Evolutionary conservation across 2,329 filamentous ascomycete genomes (phyloP).

Genomic region (Pseudogymnoascus sp.): DNA sequence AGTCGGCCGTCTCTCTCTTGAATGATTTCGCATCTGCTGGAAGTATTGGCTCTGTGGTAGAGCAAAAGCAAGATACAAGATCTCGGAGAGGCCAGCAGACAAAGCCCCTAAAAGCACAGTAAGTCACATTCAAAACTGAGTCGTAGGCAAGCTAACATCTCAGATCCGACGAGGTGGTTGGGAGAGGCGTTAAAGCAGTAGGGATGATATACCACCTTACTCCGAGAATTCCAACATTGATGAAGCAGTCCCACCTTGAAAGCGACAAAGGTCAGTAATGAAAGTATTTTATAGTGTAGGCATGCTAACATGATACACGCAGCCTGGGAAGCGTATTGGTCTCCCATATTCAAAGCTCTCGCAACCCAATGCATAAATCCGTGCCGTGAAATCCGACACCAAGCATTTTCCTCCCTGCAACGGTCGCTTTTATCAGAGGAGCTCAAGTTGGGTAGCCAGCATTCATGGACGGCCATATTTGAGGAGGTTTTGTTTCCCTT

Average conservation of each 20-base stretch:
- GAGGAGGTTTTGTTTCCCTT: conserved; percentile 88
- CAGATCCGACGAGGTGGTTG: conserved; percentile 63
- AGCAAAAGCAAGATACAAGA: conserved; percentile 57
- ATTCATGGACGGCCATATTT: conserved; percentile 94
- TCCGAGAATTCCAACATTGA: conserved; percentile 71
- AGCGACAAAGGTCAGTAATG: conserved; percentile 59
- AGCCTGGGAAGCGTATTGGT: conserved; percentile 98
- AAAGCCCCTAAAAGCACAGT: conserved; percentile 51
- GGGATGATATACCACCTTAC: conserved; percentile 76
- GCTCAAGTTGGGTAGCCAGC: conserved; percentile 71
- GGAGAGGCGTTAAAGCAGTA: conserved; percentile 72
- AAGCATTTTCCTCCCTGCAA: conserved; percentile 80
- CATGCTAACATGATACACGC: conserved; percentile 19
- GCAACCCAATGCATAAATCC: conserved; percentile 90
- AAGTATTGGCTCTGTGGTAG: conserved; percentile 59
- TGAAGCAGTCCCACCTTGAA: conserved; percentile 89
- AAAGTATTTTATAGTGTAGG: neutral
- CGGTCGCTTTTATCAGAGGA: conserved; percentile 77
- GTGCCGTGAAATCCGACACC: conserved; percentile 82
- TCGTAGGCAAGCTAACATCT: conserved; percentile 14
- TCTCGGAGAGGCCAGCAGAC: conserved; percentile 33
- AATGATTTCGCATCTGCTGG: conserved; percentile 85
- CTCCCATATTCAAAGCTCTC: conserved; percentile 82
- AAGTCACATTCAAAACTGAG: conserved; percentile 22
- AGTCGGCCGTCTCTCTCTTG: conserved; percentile 72